Conservation (phyloP, 495 filamentous ascomycete species). For the Penicillium arizonense region DNA sequence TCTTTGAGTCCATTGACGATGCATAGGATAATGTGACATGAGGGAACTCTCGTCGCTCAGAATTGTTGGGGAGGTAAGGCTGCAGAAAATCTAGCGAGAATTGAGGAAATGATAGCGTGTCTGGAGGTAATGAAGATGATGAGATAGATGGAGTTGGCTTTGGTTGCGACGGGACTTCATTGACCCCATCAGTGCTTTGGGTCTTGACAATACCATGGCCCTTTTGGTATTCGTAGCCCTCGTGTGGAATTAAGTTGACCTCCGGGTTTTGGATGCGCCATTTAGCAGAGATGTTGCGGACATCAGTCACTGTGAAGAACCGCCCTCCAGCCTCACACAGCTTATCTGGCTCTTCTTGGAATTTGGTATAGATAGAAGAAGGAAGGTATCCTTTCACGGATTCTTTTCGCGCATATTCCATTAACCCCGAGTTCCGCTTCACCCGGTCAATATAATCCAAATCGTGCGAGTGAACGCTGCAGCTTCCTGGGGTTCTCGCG, state of each 20-base stretch:
- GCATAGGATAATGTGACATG: constrained; percentile 83
- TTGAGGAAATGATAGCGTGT: constrained; percentile 45
- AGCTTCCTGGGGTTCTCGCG: constrained; percentile 40
- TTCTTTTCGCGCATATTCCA: constrained; percentile 50
- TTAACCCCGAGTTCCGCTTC: constrained; percentile 51
- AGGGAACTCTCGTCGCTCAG: constrained; percentile 34
- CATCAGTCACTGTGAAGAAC: constrained; percentile 50
- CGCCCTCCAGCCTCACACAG: constrained; percentile 49
- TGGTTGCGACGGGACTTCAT: constrained; percentile 11
- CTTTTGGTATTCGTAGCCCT: constrained; percentile 52
- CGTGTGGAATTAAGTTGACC: constrained; percentile 44
- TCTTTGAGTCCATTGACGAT: constrained; percentile 78
- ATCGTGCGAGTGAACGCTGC: constrained; percentile 45
- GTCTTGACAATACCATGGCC: constrained; percentile 49
- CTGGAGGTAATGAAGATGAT: constrained; percentile 35
- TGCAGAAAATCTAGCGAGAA: constrained; percentile 46
- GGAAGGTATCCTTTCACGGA: constrained; percentile 52
- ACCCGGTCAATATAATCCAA: constrained; percentile 51
- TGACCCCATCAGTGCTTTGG: constrained; percentile 13
- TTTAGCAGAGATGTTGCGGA: constrained; percentile 51
- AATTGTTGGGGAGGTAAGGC: constrained; percentile 42
- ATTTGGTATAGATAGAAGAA: constrained; percentile 51
- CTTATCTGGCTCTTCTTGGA: constrained; percentile 46
- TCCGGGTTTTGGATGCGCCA: constrained; percentile 53
- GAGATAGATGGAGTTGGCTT: constrained; percentile 12